Evolutionary conservation across 331 rosid genomes (phyloP).

Genomic region (Malus hybrid): DNA sequence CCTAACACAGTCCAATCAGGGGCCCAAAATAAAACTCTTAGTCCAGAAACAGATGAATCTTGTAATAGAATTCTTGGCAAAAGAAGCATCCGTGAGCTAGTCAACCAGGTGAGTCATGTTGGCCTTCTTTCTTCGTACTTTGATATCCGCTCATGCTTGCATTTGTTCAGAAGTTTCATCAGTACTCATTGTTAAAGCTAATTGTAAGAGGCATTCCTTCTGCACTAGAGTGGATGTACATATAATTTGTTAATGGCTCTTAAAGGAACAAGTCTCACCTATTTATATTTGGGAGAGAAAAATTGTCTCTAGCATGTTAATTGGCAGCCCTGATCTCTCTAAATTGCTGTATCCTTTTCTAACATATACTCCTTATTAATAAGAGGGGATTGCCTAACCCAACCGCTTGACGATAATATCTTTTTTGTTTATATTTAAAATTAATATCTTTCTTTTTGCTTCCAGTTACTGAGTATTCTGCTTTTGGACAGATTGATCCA

Average conservation of each 20-base stretch:
- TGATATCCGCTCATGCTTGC: background rate
- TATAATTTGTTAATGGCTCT: background rate
- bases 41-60: conserved; percentile 53
- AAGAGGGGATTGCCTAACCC: background rate
- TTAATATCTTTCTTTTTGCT: background rate
- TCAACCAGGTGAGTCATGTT: conserved; percentile 51
- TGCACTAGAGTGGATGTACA: background rate
- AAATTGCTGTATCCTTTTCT: background rate
- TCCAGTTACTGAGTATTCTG: conserved; percentile 11
- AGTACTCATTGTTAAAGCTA: background rate
- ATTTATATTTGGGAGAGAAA: background rate
- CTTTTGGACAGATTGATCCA: conserved; percentile 70
- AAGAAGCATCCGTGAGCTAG: conserved; percentile 83
- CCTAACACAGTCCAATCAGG: conserved; percentile 39
- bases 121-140: background rate
- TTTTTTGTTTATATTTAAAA: background rate
- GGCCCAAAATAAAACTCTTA: conserved; percentile 37
- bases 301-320: background rate
- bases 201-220: background rate
- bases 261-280: background rate
- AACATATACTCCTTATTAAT: background rate
- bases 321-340: background rate
- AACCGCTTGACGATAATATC: background rate
- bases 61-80: conserved; percentile 74
- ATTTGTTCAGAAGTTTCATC: background rate